These are phyloP conservation scores for Groenewaldozyma salmanticensis DNA, from an alignment of 805 yeast genomes.

Conservation along the genomic window DNA sequence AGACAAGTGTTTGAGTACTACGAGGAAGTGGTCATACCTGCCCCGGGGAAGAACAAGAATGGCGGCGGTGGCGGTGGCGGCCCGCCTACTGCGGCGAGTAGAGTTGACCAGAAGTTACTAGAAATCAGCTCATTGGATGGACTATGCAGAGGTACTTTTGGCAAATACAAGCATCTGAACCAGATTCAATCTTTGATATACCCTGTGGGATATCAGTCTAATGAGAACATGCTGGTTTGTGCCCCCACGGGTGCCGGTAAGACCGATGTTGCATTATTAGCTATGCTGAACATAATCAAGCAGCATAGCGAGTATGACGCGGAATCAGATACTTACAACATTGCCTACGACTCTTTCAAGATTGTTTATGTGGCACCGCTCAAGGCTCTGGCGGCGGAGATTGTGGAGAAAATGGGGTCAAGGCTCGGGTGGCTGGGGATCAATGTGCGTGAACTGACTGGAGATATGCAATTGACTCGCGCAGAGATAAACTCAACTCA, in stretches of 20 bases:
- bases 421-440: conserved; percentile 80
- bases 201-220: conserved; percentile 86
- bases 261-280: conserved; percentile 80
- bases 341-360: conserved; percentile 78
- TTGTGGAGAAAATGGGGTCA: conserved; percentile 77
- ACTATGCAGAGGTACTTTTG: conserved; percentile 76
- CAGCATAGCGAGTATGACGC: conserved; percentile 43
- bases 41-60: conserved; percentile 36
- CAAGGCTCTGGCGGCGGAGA: conserved; percentile 93
- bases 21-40: conserved; percentile 82
- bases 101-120: conserved; percentile 36
- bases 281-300: conserved; percentile 69
- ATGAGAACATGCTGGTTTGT: conserved; percentile 91
- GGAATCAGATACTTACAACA: conserved; percentile 38
- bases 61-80: too few species aligned
- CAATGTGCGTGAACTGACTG: conserved; percentile 79
- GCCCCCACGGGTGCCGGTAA: conserved; percentile 99
- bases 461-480: conserved; percentile 87
- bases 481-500: conserved; percentile 76
- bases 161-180: conserved; percentile 66
- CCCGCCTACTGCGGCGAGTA: conserved; percentile 1
- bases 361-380: conserved; percentile 89
- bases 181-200: conserved; percentile 84
- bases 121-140: conserved; percentile 57
- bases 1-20: conserved; percentile 34